Evolutionary conservation across 2,329 filamentous ascomycete species (phyloP).

Genomic region (Pseudocercospora vitis): DNA sequence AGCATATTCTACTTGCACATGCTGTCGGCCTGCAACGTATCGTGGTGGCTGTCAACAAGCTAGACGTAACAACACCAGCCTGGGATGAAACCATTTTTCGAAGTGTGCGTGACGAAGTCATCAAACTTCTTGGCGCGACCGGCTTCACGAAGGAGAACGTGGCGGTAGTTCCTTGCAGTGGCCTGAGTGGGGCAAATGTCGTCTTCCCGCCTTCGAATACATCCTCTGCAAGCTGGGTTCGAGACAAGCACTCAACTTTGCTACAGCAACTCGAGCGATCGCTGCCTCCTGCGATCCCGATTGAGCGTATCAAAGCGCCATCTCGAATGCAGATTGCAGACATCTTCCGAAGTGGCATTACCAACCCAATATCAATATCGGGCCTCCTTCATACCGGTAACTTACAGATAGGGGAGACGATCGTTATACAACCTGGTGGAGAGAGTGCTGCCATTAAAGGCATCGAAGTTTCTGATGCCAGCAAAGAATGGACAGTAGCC

Average conservation of each 20-base stretch:
- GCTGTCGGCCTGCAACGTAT: constrained; percentile 88
- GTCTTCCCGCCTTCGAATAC: constrained; percentile 55
- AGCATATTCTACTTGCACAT: constrained; percentile 84
- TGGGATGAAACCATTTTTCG: constrained; percentile 84
- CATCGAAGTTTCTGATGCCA: constrained; percentile 71
- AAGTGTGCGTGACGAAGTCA: constrained; percentile 80
- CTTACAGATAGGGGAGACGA: constrained; percentile 77
- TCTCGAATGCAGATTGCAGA: constrained; percentile 85
- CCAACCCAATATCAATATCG: constrained; percentile 79
- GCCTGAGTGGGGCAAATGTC: constrained; percentile 85
- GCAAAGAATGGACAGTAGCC: constrained; percentile 84
- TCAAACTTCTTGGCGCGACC: constrained; percentile 75
- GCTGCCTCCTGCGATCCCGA: constrained; percentile 59
- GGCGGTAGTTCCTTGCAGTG: constrained; percentile 85
- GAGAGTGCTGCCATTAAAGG: constrained; percentile 80
- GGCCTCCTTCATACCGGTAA: constrained; percentile 83
- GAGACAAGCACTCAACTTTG: constrained; percentile 60
- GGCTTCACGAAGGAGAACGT: constrained; percentile 81
- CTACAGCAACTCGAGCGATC: constrained; percentile 83
- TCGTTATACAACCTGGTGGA: constrained; percentile 77
- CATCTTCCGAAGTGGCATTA: constrained; percentile 75
- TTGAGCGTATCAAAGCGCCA: constrained; percentile 63
- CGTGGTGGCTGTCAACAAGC: constrained; percentile 92
- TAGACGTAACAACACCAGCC: constrained; percentile 67
- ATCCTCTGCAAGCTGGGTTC: constrained; percentile 68